Conservation (phyloP, 345 rosid species). For the Dovyalis caffra region DNA sequence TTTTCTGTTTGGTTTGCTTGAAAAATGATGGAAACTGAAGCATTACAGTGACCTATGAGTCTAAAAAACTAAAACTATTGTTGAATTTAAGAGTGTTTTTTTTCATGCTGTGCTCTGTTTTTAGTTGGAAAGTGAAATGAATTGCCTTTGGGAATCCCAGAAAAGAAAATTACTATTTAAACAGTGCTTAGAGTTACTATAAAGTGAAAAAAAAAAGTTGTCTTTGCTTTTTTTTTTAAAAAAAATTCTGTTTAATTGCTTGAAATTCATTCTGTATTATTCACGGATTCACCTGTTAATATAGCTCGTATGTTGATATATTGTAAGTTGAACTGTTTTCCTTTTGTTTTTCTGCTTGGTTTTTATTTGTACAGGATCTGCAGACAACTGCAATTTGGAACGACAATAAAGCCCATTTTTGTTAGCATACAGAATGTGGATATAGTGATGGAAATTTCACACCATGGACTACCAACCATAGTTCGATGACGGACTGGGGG, state of each 20-base stretch:
- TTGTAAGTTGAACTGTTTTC: not conserved
- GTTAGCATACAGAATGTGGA: not conserved
- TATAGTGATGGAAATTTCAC: not conserved
- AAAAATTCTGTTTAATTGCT: not conserved
- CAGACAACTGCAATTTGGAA: not conserved
- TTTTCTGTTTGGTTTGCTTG: not conserved
- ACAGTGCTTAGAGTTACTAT: too few relatives aligned
- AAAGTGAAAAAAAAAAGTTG: too few relatives aligned
- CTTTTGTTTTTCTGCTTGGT: not conserved
- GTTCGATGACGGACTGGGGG: not conserved
- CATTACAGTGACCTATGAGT: not conserved
- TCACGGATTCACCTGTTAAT: not conserved
- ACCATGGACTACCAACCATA: not conserved
- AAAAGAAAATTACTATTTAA: not conserved
- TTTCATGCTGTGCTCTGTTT: not conserved
- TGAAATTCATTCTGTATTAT: not conserved
- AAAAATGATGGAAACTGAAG: not conserved
- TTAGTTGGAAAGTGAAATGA: not conserved
- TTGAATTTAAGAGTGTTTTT: not conserved
- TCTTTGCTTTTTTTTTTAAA: not conserved
- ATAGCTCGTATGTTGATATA: not conserved
- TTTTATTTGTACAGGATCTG: not conserved
- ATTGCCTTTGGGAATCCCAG: not conserved
- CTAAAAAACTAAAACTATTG: not conserved
- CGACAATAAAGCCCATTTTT: not conserved